These are phyloP conservation scores for Patellifolia procumbens DNA, from an alignment of 179 eudicot genomes.

Conservation along the genomic window DNA sequence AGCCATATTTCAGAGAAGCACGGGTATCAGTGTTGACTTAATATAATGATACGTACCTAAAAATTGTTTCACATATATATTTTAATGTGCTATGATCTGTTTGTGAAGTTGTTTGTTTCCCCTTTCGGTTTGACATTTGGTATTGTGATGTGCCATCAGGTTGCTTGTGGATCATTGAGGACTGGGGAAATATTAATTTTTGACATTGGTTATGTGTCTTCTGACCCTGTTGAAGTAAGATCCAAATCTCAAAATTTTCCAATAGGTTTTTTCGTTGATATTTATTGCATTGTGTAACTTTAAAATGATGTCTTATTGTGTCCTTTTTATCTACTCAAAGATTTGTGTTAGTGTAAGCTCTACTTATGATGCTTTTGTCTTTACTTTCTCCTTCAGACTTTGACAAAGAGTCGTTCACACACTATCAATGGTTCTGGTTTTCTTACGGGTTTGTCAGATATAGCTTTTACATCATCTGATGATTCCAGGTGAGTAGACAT, in stretches of 20 bases:
- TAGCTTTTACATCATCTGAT: conserved; percentile 63
- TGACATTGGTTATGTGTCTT: conserved; percentile 76
- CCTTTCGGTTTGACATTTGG: conserved; percentile 1
- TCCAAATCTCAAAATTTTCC: conserved; percentile 10
- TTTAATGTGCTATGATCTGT: neutral
- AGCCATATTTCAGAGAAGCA: no score
- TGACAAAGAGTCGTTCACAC: conserved; percentile 59
- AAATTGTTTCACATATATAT: neutral
- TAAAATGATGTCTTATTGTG: neutral
- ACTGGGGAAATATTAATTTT: conserved; percentile 61
- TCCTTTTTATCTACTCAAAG: neutral
- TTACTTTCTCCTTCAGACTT: conserved; percentile 44
- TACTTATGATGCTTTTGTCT: conserved; percentile 19
- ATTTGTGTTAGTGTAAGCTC: neutral
- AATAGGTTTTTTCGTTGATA: neutral
- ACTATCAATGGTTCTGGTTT: conserved; percentile 54
- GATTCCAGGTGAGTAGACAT: conserved; percentile 58
- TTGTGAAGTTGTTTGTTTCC: no score
- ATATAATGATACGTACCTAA: neutral
- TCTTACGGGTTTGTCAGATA: conserved; percentile 67
- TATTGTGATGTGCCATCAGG: conserved; percentile 42
- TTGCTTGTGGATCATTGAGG: conserved; percentile 76
- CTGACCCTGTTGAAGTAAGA: conserved; percentile 77
- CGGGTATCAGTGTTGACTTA: neutral
- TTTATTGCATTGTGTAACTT: neutral